Percentiles rank a stretch among this genome's conserved stretches.
Conservation (phyloP, 106 monocot genomes). For the Allium cepa region DNA sequence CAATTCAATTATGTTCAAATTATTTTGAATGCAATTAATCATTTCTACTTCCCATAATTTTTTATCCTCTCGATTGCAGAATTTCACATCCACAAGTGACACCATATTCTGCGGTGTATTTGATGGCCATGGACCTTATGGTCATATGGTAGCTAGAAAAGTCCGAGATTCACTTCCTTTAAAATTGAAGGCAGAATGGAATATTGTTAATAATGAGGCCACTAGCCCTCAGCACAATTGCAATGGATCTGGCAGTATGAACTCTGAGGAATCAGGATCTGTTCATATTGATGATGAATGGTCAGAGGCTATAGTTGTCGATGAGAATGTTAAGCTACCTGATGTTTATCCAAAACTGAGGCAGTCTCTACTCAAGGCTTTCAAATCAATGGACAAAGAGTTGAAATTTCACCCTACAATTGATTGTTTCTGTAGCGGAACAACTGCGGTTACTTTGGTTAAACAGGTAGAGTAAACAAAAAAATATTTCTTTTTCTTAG, state of each 20-base stretch:
- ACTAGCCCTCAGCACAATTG: conserved; percentile 8
- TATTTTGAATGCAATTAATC: not conserved
- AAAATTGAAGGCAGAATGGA: conserved; percentile 43
- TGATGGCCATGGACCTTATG: conserved; percentile 77
- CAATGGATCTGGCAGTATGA: conserved; percentile 13
- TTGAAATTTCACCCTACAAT: conserved; percentile 47
- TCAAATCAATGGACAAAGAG: conserved; percentile 76
- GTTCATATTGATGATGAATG: conserved; percentile 38
- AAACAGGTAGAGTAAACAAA: conserved; percentile 45
- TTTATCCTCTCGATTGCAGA: conserved; percentile 22
- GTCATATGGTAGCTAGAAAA: conserved; percentile 71
- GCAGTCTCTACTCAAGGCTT: conserved; percentile 55
- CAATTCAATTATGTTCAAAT: not conserved
- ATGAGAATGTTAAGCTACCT: conserved; percentile 42
- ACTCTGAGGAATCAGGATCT: conserved; percentile 35
- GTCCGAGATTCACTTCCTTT: conserved; percentile 78
- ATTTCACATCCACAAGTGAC: conserved; percentile 47
- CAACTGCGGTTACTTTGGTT: conserved; percentile 60
- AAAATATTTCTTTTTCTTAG: conserved; percentile 2
- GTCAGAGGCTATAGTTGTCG: conserved; percentile 19
- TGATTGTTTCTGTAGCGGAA: conserved; percentile 81
- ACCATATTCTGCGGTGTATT: conserved; percentile 81
- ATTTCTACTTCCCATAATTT: no score
- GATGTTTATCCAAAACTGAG: conserved; percentile 39
- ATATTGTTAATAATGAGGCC: conserved; percentile 6